Percentiles rank a stretch among this genome's conserved stretches.
phyloP scores from a whole-genome alignment of 352 stramenopile species.

The Globisporangium abappressorium region DNA sequence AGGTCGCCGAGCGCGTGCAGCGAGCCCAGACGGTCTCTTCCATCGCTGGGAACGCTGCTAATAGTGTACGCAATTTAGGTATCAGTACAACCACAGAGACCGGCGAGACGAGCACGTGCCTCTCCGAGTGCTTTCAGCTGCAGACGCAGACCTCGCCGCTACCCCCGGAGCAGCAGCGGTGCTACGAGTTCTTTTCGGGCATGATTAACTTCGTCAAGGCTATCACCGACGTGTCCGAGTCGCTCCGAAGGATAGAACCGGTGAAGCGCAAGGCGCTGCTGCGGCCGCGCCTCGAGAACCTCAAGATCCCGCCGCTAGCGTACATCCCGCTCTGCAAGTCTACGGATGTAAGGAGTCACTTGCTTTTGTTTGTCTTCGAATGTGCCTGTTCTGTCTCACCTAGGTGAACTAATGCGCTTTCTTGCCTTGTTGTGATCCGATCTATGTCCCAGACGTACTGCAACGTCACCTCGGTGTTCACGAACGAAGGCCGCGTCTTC shows the following conservation, averaged over 20 bases:
- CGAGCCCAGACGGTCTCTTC: slow-evolving; percentile 8
- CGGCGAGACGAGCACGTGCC: slow-evolving; percentile 5
- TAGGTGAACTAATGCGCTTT: no score
- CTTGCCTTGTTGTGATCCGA: background rate
- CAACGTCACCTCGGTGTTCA: slow-evolving; percentile 55
- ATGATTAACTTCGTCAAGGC: slow-evolving; percentile 83
- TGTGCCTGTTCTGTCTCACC: no score
- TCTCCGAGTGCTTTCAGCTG: slow-evolving; percentile 20
- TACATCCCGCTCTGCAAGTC: slow-evolving; percentile 83
- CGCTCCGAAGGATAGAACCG: slow-evolving; percentile 62
- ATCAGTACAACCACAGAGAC: slow-evolving; percentile 1
- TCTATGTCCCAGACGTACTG: slow-evolving; percentile 41
- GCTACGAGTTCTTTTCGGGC: slow-evolving; percentile 78
- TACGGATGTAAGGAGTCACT: slow-evolving; percentile 44
- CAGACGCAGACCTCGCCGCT: slow-evolving; percentile 6
- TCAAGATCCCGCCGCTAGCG: slow-evolving; percentile 50
- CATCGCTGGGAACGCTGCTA: background rate
- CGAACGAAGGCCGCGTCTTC: slow-evolving; percentile 71
- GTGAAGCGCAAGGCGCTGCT: slow-evolving; percentile 60
- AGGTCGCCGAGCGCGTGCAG: background rate
- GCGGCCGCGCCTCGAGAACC: slow-evolving; percentile 39
- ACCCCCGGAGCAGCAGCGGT: slow-evolving; percentile 32
- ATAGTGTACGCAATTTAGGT: background rate
- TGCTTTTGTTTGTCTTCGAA: no score
- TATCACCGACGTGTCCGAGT: slow-evolving; percentile 79